Evolutionary conservation across 139 green algal genomes (phyloP).

Genomic region (Tetraselmis striata): DNA sequence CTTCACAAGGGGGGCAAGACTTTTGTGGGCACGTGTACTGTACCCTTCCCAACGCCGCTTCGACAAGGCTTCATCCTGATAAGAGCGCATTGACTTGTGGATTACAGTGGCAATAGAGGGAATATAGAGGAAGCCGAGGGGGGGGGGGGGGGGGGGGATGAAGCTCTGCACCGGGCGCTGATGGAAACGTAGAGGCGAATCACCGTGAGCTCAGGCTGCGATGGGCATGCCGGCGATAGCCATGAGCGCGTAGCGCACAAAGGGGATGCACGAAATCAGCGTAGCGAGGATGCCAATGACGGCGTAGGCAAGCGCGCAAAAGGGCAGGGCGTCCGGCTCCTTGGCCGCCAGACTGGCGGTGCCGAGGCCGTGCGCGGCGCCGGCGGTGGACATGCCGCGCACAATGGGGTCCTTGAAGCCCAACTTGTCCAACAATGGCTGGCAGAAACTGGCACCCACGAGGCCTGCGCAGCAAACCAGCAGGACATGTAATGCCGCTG

Average conservation of each 20-base stretch:
- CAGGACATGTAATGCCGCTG: neutral
- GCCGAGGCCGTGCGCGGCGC: conserved; percentile 68
- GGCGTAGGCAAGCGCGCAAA: conserved; percentile 75
- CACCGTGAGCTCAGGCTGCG: no score
- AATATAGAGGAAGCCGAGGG: no score
- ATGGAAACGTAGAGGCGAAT: no score
- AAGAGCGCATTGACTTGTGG: no score
- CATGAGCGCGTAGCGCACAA: conserved; percentile 39
- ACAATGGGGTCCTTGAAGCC: conserved; percentile 74
- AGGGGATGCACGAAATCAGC: conserved; percentile 48
- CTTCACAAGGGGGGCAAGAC: no score
- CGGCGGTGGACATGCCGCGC: conserved; percentile 67
- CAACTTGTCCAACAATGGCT: conserved; percentile 53
- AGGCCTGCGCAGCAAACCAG: conserved; percentile 16
- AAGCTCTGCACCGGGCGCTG: no score
- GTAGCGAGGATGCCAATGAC: conserved; percentile 76
- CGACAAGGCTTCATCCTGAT: no score
- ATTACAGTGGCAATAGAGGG: no score
- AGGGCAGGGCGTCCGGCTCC: conserved; percentile 81
- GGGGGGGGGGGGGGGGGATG: no score
- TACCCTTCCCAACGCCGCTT: no score
- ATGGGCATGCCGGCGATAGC: conserved; percentile 34
- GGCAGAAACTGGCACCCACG: conserved; percentile 65
- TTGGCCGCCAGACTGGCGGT: conserved; percentile 70
- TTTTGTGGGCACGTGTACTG: no score